These are phyloP conservation scores for Pseudohalonectria lignicola DNA, from an alignment of 2,329 filamentous ascomycete genomes.

Conservation along the genomic window DNA sequence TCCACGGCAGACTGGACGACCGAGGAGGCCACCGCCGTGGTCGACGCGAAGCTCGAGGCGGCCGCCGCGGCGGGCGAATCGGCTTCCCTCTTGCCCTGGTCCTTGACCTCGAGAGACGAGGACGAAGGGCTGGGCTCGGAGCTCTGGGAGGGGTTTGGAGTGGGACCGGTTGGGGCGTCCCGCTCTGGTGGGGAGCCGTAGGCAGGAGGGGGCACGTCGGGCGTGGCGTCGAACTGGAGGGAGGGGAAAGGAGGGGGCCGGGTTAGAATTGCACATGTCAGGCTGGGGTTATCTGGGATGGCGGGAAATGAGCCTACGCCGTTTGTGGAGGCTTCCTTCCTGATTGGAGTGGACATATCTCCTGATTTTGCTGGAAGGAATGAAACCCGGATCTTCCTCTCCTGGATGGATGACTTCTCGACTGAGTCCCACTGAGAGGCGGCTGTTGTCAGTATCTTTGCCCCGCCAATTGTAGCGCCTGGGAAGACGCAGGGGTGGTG, in stretches of 20 bases:
- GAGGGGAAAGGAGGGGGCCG: not conserved
- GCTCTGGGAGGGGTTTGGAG: not conserved
- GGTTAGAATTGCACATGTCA: not conserved
- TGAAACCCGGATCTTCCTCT: conserved; percentile 90
- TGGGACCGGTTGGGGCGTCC: not conserved
- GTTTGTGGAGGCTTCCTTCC: conserved; percentile 12
- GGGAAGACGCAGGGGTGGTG: conserved; percentile 1
- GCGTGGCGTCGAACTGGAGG: conserved; percentile 18
- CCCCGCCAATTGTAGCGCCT: not conserved
- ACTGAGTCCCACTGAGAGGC: conserved; percentile 61
- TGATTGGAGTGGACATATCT: conserved; percentile 15
- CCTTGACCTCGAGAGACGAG: no score
- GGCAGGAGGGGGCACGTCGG: conserved; percentile 17
- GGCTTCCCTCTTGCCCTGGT: conserved; percentile 6
- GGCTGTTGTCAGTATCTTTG: conserved; percentile 6
- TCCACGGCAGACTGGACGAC: conserved; percentile 9
- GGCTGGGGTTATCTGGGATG: not conserved
- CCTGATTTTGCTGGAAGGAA: conserved; percentile 59
- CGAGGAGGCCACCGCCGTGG: conserved; percentile 7
- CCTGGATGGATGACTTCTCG: conserved; percentile 68
- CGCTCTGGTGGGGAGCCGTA: conserved; percentile 24
- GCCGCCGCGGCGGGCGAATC: conserved; percentile 7
- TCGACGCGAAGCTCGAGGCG: conserved; percentile 7
- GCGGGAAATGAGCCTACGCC: conserved; percentile 12
- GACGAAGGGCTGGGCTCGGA: conserved; percentile 1